phyloP scores from a whole-genome alignment of 1,139 yeast species.

The Barnettozyma hawaiiensis region DNA sequence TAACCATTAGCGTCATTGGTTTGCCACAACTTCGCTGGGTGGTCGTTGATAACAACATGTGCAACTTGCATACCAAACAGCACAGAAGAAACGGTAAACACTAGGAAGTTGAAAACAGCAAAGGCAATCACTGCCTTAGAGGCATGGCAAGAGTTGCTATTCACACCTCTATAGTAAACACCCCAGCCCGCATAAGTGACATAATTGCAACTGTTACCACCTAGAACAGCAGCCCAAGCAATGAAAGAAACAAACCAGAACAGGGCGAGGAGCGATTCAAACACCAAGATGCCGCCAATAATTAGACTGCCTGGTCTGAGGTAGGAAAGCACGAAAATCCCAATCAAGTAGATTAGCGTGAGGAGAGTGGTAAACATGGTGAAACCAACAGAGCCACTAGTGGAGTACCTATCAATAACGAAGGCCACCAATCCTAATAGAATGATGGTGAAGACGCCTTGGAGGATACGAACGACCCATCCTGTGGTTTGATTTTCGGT shows the following conservation, averaged over 20 bases:
- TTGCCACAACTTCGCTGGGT: constrained; percentile 5
- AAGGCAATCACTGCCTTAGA: constrained; percentile 20
- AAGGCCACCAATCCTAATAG: constrained; percentile 12
- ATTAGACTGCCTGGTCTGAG: constrained; percentile 8
- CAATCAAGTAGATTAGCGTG: constrained; percentile 11
- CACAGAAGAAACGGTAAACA: constrained; percentile 10
- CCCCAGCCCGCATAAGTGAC: background rate
- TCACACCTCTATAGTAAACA: background rate
- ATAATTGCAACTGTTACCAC: constrained; percentile 8
- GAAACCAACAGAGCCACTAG: constrained; percentile 13
- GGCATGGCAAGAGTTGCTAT: constrained; percentile 11
- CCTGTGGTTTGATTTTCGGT: constrained; percentile 9
- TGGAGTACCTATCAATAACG: constrained; percentile 8
- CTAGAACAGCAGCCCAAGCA: constrained; percentile 15
- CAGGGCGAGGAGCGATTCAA: constrained; percentile 13
- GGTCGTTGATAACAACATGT: constrained; percentile 2
- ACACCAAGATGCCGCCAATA: constrained; percentile 13
- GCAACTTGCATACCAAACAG: constrained; percentile 10
- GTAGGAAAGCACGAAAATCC: constrained; percentile 2
- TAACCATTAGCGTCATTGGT: background rate
- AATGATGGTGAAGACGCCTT: constrained; percentile 14
- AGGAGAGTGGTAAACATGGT: constrained; percentile 13
- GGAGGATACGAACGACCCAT: constrained; percentile 12
- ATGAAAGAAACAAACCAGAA: constrained; percentile 18
- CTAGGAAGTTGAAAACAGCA: constrained; percentile 15